Base-by-base conservation (phyloP, 192 early-diverging fungal species). In the Coemansia sp. region DNA sequence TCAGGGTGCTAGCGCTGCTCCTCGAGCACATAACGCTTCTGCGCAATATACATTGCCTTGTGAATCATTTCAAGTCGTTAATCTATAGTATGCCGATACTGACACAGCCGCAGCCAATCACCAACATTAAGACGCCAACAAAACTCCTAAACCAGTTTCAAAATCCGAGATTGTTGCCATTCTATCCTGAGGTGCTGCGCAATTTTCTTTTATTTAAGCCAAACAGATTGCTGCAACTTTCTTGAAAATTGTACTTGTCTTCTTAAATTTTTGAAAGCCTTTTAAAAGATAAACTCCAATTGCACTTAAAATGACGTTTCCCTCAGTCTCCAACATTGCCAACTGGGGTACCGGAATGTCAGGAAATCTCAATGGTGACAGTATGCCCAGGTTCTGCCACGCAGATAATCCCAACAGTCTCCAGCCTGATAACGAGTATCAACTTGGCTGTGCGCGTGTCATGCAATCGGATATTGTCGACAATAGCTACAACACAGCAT, bases 11-110 rank as follows among this genome's bases (percentile, higher is more conserved):
- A 71, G 73, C 91, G 91, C 87, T 98, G 96, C 81, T 92, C 86
- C 65, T 85, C 84, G 48, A 98, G 87, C 64, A 98, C 95, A 75
- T 92, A 91, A 54, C 89, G 87, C 39, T 93, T 94, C 67, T 97
- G 86, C 20, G 94, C 95, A 64, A 93, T 87, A 35, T 35, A 4
- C 32, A 35, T 35, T 9, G 32, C 32, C 8, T 9, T 35, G 32
- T 35, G 32, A 7, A 35, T 9, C 7, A 35, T 35, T 35, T 9
- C 32, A 35, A 35, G 32, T 35, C 1, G 32, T 35, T 9, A 35
- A 35, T 35, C 32, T 7, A 35, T 35, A 7, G 7, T 35, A 7
- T 35, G 32, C 7, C 32, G 32, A 35, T 35, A 9, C 32, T 35
- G 32, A 7, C 7, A 35, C 32, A 7, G 32, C 8, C 8, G 32